Base-by-base conservation (phyloP, 208 protist species). In the Phytomonas francai region DNA sequence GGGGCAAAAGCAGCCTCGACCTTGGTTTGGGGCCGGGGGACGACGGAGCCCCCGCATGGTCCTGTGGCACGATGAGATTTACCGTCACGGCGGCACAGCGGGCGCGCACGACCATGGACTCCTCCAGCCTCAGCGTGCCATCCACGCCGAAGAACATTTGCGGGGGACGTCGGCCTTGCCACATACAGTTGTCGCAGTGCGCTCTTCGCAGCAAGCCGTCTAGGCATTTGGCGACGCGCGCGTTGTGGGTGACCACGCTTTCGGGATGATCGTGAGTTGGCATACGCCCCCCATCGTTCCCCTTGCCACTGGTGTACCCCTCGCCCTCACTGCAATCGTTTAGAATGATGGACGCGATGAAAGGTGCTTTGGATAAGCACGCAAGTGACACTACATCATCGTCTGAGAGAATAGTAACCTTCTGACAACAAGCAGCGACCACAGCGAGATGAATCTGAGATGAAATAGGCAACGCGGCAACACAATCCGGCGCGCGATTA, bases 1-100 rank as follows among this genome's bases (percentile, higher is more conserved):
- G 80, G 11, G 85, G 85, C n/a, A 91, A 72, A 86, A 31, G 33
- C 39, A 83, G 25, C 74, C 64, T 59, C 63, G 32, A 11, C 63
- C 65, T 45, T 31, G 42, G 16, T 12, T 51, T 51, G 4, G 3
- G 42, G 16, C 42, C 42, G 2, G 12, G 2, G 12, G 12, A 11
- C 3, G 14, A 51, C 9, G 42, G 16, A 2, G 42, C 16, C 42
- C 2, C 16, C 42, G 42, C 42, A 2, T 19, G 25, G 5, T 6
- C 34, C 30, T 60, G 65, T 8, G 51, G 14, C 5, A 14, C 27
- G 16, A 62, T n/a, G 31, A 30, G 27, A 34, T 33, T 51, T 25
- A 72, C 32, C 8, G 27, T 27, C 19, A 87, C 70, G 0, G 80
- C 80, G 6, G 79, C 72, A 45, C 85, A 91, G 59, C 77, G 78